These are phyloP conservation scores for Rutidosis leptorrhynchoides DNA, from an alignment of 129 eudicot genomes.

Conservation along the genomic window DNA sequence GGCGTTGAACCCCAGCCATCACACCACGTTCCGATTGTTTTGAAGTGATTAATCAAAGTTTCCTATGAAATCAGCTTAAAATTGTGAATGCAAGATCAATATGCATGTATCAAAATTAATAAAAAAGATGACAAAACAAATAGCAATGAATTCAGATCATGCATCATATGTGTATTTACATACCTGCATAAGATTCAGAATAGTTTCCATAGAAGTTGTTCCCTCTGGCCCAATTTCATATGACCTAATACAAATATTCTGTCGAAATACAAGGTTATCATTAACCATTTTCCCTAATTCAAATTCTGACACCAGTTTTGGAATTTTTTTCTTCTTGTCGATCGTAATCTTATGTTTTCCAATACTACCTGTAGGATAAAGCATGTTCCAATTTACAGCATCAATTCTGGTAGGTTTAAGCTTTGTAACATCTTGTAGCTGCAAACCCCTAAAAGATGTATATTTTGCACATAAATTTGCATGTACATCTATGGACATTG, in stretches of 20 bases:
- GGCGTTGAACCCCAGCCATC: slow-evolving; percentile 84
- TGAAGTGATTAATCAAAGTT: slow-evolving; percentile 71
- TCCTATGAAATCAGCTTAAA: slow-evolving; percentile 46
- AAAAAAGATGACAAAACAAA: not conserved
- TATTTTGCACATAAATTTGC: not conserved
- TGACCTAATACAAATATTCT: slow-evolving; percentile 71
- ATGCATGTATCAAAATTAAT: not conserved
- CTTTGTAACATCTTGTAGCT: too few relatives aligned
- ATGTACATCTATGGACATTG: not conserved
- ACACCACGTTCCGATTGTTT: slow-evolving; percentile 55
- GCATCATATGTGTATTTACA: too few relatives aligned
- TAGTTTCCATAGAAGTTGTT: slow-evolving; percentile 71
- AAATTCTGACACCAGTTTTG: slow-evolving; percentile 52
- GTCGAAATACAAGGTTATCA: slow-evolving; percentile 65
- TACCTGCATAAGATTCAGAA: slow-evolving; percentile 92
- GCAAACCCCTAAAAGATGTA: too few relatives aligned
- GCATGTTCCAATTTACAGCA: slow-evolving; percentile 38
- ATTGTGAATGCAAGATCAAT: not conserved
- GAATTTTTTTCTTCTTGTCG: slow-evolving; percentile 60
- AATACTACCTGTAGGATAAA: slow-evolving; percentile 62
- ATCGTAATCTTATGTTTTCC: slow-evolving; percentile 82
- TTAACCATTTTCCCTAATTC: slow-evolving; percentile 70
- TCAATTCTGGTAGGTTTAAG: too few relatives aligned
- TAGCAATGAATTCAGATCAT: not conserved
- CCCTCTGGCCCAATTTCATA: slow-evolving; percentile 89